These are phyloP conservation scores for Oxyria digyna DNA, from an alignment of 148 eudicot genomes.

Conservation along the genomic window DNA sequence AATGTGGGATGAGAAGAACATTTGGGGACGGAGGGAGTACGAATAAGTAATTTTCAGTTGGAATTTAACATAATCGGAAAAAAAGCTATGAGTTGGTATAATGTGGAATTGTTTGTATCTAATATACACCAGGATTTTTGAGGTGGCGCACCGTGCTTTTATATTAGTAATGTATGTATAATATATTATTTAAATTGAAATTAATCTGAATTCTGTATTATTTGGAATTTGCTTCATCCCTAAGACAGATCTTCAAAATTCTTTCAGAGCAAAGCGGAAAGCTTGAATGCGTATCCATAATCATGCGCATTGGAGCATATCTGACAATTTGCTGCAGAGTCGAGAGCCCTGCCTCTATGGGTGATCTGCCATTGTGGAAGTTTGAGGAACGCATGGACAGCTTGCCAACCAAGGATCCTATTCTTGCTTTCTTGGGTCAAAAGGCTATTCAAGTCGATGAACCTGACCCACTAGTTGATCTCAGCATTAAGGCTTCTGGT, in stretches of 20 bases:
- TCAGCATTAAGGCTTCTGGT: conserved; percentile 49
- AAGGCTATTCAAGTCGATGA: conserved; percentile 89
- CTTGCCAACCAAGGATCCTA: conserved; percentile 82
- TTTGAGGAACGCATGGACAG: conserved; percentile 72
- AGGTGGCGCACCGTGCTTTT: neutral
- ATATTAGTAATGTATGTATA: neutral
- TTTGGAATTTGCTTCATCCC: neutral
- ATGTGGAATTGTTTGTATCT: no score
- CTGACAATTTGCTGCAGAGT: conserved; percentile 82
- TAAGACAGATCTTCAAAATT: neutral
- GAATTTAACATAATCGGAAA: no score
- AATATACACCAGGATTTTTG: neutral
- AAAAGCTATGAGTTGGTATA: no score
- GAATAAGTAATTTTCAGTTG: no score
- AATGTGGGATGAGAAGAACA: no score
- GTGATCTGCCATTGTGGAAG: conserved; percentile 88
- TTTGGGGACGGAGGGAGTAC: no score
- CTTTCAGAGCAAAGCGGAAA: conserved; percentile 90
- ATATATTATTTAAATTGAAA: no score
- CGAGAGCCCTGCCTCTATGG: conserved; percentile 92
- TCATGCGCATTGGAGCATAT: conserved; percentile 62
- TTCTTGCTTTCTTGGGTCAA: conserved; percentile 72
- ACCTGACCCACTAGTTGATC: conserved; percentile 83
- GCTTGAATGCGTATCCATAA: conserved; percentile 77
- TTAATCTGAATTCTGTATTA: neutral